Base-by-base conservation (phyloP, 2,329 filamentous ascomycete species). In the Penicillium janthinellum region DNA sequence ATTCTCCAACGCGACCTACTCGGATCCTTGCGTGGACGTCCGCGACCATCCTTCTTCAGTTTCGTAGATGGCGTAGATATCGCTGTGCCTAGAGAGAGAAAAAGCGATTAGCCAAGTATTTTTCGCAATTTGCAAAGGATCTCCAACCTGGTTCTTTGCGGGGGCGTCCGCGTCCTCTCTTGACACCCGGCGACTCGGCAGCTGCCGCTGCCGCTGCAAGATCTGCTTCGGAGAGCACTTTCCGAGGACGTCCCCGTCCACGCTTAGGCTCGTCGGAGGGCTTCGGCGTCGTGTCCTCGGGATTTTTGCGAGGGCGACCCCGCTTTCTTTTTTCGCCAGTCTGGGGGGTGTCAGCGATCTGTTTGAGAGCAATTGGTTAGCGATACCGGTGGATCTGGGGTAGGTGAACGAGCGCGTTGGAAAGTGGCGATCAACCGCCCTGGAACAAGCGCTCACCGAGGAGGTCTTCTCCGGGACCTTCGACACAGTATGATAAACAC, bases 261-360 rank as follows among this genome's bases (percentile, higher is more conserved):
- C 73, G 70, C 57, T 73, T 74, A 44, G 71, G 70, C 12, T 68
- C 69, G 38, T 66, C 60, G n/a, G 62, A 50, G 8, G 67, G 62
- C 56, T 69, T 68, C 8, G 70, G 67, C 3, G 54, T 59, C 15
- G 59, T 53, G 5, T 63, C 67, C n/a, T 65, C 65, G 7, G 72
- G 70, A 38, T 68, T 68, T 55, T 74, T 74, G 52, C 73, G 68
- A n/a, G 73, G 73, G 28, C 73, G 73, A 54, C 73, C 73, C 52
- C 73, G 71, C 48, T 70, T 71, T 60, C 70, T 67, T 58, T 73
- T 74, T 50, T 73, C 73, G 22, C 63, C 67, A 6, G 67, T 69
- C 54, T 66, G 62, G 17, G 70, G 69, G 6, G 56, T 63, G 31
- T 42, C 34, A 37, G 41, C 57, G 28, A 55, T 15, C 59, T 64